Percentiles rank a stretch among this genome's conserved stretches.
Conservation (phyloP, 768 basidiomycete species). For the Pleurotus citrinopileatus region DNA sequence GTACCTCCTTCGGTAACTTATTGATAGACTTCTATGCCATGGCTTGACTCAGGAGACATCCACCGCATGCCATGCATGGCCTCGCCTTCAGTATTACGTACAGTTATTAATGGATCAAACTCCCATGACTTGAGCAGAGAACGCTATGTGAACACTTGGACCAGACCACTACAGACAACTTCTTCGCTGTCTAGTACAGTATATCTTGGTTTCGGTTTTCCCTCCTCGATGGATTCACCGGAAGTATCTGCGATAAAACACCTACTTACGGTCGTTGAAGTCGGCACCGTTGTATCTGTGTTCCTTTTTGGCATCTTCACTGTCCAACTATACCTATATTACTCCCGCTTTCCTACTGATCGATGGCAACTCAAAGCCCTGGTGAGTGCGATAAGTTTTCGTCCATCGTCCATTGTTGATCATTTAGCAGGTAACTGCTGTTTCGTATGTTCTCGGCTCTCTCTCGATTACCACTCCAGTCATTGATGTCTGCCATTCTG, state of each 20-base stretch:
- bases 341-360: conserved; percentile 20
- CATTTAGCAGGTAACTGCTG: neutral
- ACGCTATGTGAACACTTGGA: too few species aligned
- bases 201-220: neutral
- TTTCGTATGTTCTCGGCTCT: neutral
- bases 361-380: conserved; percentile 18
- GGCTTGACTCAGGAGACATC: too few species aligned
- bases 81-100: neutral
- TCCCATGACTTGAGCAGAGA: neutral
- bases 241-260: neutral
- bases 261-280: conserved; percentile 14
- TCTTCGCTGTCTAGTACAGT: too few species aligned
- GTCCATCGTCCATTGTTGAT: neutral
- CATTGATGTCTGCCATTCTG: neutral
- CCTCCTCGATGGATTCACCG: neutral
- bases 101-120: neutral
- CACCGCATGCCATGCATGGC: neutral
- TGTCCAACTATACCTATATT: conserved; percentile 22
- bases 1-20: neutral
- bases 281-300: conserved; percentile 22
- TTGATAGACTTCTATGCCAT: too few species aligned
- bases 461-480: neutral
- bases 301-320: conserved; percentile 26
- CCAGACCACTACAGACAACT: too few species aligned
- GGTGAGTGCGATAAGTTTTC: conserved; percentile 11